These are phyloP conservation scores for Chlorella variabilis DNA, from an alignment of 163 green algal genomes.

Conservation along the genomic window DNA sequence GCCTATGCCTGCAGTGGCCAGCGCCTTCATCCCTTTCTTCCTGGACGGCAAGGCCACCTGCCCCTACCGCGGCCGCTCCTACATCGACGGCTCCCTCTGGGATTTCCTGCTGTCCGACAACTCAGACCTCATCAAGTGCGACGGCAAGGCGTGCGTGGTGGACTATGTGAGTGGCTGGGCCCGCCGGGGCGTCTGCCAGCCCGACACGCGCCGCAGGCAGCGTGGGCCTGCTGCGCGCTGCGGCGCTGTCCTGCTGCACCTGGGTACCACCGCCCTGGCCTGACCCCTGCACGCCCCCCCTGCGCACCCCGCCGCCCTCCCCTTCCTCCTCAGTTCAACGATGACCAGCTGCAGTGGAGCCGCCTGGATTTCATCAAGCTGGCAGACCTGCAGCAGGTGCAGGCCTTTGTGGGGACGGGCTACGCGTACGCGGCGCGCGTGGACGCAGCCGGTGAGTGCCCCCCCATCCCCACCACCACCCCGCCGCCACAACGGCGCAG, in stretches of 20 bases:
- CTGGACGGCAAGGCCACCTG: conserved; percentile 36
- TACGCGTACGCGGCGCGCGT: conserved; percentile 40
- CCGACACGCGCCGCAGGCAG: not conserved
- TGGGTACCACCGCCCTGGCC: too few relatives aligned
- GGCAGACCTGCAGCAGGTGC: conserved; percentile 30
- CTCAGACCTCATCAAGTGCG: conserved; percentile 35
- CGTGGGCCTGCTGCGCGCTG: too few relatives aligned
- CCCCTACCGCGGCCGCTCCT: conserved; percentile 40
- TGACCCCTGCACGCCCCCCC: too few relatives aligned
- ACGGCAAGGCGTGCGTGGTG: conserved; percentile 38
- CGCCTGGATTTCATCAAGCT: conserved; percentile 51
- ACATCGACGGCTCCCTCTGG: conserved; percentile 49
- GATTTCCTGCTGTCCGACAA: conserved; percentile 48
- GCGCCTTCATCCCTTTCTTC: conserved; percentile 53
- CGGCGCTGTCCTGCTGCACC: not conserved
- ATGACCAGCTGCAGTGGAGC: conserved; percentile 44
- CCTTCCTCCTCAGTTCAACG: conserved; percentile 36
- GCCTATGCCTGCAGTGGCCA: conserved; percentile 34
- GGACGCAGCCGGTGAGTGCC: conserved; percentile 23
- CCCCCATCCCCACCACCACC: too few relatives aligned
- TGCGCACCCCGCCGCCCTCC: not conserved
- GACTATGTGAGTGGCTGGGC: conserved; percentile 40
- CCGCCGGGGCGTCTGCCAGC: not conserved
- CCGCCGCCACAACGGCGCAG: too few relatives aligned
- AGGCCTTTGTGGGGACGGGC: conserved; percentile 34